Percentiles rank a stretch among this genome's conserved stretches.
phyloP scores from a whole-genome alignment of 2,329 filamentous ascomycete genomes.

The Tolypocladium album region DNA sequence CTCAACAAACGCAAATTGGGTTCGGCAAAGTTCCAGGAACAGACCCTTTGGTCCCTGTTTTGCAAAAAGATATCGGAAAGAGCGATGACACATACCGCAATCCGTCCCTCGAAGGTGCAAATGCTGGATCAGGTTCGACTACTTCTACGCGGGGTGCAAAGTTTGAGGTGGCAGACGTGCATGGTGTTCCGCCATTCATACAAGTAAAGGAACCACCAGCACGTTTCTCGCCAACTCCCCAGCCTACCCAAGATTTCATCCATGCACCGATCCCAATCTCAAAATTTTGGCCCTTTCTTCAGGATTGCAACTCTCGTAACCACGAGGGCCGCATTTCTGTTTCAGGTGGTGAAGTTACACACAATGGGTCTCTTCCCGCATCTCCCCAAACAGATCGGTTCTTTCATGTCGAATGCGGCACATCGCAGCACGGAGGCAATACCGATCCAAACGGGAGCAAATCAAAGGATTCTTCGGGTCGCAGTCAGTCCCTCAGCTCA shows the following conservation, averaged over 20 bases:
- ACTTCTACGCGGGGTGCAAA: not conserved
- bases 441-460: not conserved
- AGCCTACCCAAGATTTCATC: not conserved
- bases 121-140: not conserved
- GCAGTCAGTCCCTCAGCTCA: slow-evolving; percentile 15
- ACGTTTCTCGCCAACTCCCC: not conserved
- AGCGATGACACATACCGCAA: not conserved
- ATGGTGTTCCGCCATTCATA: not conserved
- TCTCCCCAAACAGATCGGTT: not conserved
- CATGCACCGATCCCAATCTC: slow-evolving; percentile 7
- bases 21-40: not conserved
- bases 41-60: not conserved
- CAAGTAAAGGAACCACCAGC: not conserved
- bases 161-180: not conserved
- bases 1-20: not conserved
- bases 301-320: slow-evolving; percentile 4
- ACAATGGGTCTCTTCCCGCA: not conserved
- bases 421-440: not conserved
- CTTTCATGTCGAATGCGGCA: not conserved
- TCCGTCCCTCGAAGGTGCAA: not conserved
- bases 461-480: slow-evolving; percentile 5
- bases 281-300: slow-evolving; percentile 10
- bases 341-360: not conserved
- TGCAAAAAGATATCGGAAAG: not conserved
- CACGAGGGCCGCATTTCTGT: not conserved